Conservation (phyloP, 495 filamentous ascomycete genomes). For the Neurospora terricola region DNA sequence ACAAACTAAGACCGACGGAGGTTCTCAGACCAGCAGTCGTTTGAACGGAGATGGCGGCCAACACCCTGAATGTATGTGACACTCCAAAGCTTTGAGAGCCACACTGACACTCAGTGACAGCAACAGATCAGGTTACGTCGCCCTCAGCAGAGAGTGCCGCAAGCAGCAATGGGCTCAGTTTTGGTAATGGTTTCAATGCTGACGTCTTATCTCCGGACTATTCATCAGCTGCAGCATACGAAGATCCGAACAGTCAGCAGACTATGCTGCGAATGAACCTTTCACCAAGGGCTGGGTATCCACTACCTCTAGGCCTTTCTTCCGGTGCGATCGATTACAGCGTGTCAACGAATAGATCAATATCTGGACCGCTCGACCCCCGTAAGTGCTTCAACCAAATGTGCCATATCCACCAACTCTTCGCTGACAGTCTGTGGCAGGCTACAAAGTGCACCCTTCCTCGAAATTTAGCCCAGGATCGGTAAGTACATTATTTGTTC, state of each 20-base stretch:
- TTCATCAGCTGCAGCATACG: not conserved
- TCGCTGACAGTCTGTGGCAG: slow-evolving; percentile 13
- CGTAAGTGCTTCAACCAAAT: slow-evolving; percentile 1
- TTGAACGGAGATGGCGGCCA: not conserved
- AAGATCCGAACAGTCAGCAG: not conserved
- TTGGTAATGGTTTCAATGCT: not conserved
- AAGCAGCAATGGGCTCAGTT: not conserved
- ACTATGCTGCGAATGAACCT: not conserved
- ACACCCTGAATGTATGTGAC: not conserved
- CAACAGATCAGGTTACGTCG: not conserved
- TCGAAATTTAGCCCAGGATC: slow-evolving; percentile 30
- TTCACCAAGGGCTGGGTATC: not conserved
- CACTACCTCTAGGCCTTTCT: not conserved
- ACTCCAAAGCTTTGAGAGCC: not conserved
- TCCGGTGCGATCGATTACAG: not conserved
- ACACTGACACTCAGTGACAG: not conserved
- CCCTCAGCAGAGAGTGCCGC: not conserved
- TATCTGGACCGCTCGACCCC: slow-evolving; percentile 3
- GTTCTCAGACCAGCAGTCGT: not conserved
- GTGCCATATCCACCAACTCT: not conserved
- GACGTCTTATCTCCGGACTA: not conserved
- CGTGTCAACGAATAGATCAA: not conserved
- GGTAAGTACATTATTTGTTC: slow-evolving; percentile 14
- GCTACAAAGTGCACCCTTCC: slow-evolving; percentile 32
- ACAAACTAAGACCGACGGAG: not conserved